Evolutionary conservation across 768 basidiomycete species (phyloP), one percentile per base, ranked within the genome.

Genomic region (Thelephora ganbajun): DNA sequence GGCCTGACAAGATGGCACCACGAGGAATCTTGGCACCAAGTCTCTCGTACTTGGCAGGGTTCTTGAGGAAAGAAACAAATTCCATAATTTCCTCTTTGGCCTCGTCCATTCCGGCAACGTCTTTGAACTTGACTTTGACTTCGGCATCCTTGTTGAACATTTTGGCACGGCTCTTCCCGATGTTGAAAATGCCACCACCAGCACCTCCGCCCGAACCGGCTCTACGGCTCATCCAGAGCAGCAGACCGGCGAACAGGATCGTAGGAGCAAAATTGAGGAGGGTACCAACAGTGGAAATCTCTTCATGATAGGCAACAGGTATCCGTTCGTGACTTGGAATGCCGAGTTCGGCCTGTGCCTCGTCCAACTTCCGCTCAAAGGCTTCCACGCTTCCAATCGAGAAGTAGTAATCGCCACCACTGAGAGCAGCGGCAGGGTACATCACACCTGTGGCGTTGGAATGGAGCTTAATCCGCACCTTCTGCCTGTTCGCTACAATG

Each of bases 61-160:
- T 86, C 69, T 97, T 97, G 59, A 99, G 71, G 71, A 99, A 98
- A 57, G 96, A 93, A 62, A 99, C 96, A 56, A 98, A 99, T 63
- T 99, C 96, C 89, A 98, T 94, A 57, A 99, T 94, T 69, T 99
- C 96, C 69, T 93, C 88, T 71, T 99, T 99, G 39, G 93, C 96
- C 66, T 99, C 96, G 66, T 99, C 96, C 94, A 98, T 98, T 34
- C 96, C 96, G 12, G 96, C 96, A 14, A 99, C 90, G 61, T 99
- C 92, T 67, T 81, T 81, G 70, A 99, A 99, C 63, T 86, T 86
- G 58, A 85, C 80, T 61, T 80, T 84, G 60, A 98, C 83, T 46
- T 93, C 87, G 33, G 86, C 91, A 56, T 99, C 94, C 69, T 94
- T 86, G 71, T 98, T 97, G 69, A 97, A 98, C 60, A 96, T 69